Base-by-base conservation (phyloP, 192 early-diverging fungal genomes). In the Coemansia sp. region DNA sequence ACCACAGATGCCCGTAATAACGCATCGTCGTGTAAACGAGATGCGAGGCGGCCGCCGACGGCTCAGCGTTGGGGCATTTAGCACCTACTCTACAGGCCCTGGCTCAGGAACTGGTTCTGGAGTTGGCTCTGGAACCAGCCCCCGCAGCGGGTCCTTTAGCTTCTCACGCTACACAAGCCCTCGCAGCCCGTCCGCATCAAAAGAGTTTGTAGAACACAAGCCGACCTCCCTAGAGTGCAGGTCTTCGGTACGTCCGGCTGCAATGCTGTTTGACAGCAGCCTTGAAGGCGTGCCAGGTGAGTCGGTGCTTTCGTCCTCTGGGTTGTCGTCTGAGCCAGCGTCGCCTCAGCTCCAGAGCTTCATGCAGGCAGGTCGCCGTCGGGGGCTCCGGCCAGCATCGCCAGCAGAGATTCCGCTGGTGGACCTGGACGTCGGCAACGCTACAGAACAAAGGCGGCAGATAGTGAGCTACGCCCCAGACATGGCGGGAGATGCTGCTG, bases 11-110 rank as follows among this genome's bases (percentile, higher is more conserved):
- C 80, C 80, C 11, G 80, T 82, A 53, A 82, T 82, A 71, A 77
- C 80, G 44, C 71, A 82, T 45, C 74, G 80, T 32, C 67, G 80
- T 56, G 74, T 74, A 23, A 76, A 71, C 71, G 80, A 82, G 56
- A 74, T 77, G 74, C 80, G 80, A 66, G 43, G 68, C 41, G 65
- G 75, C 19, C 80, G 80, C 68, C 74, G 80, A 68, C 71, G 80
- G 74, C 80, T 82, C 42, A 82, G 80, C 69, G 71, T 69, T 40
- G 71, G 74, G 45, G 74, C 68, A 26, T 68, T 74, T 54, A 71
- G 74, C n/a, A 56, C 61, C 38, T 67, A 73, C 57, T 16, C 62
- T 13, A 53, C 12, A 16, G 38, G 43, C 39, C 41, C 64, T 16
- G 53, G 37, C 7, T 61, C 60, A 6, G 40, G 44, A 32, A 16